Base-by-base conservation (phyloP, 257 asterid species). In the Cordia subcordata region DNA sequence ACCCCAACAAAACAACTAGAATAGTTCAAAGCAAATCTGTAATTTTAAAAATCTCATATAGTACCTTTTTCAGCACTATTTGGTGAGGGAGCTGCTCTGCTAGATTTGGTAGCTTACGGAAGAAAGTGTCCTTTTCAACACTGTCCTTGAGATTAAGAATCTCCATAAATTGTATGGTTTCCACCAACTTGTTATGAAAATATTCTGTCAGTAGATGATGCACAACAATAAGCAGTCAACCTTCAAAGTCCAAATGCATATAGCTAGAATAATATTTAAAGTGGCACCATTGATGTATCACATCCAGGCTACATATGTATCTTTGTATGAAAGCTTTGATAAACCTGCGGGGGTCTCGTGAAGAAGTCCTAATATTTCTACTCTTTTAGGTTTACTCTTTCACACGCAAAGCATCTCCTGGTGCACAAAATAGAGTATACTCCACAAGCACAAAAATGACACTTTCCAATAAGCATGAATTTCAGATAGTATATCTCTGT, bases 101-200 rank as follows among this genome's bases (percentile, higher is more conserved):
- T 40, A 93, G 81, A 85, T 72, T 93, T 54, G 99, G 99, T 68
- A 93, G 97, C 75, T 85, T 93, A 47, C 97, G 95, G 79, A 93
- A 93, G 79, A 93, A 93, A 32, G 82, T 81, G 70, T 93, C 99
- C 82, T 89, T 93, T 75, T 93, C 99, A 49, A 89, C 97, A 68
- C 99, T 89, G 71, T 89, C 97, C 84, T 93, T 93, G 73, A 93
- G 77, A 79, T 85, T 93, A 64, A 93, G 97, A 61, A 89, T 81
- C 76, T 93, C 99, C 99, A 93, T 93, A 72, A 93, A 89, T 58
- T 93, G 99, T 66, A 89, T 93, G 56, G 99, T 93, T 70, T 93
- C 99, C 72, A 93, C 84, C 85, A 93, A 70, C 80, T 86, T 89
- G 81, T 93, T 93, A 65, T 93, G 95, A 73, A 93, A 89, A 80